Percentiles rank a stretch among this genome's conserved stretches.
These are phyloP conservation scores for Magnaporthales sp. DNA, from an alignment of 2,329 filamentous ascomycete genomes.

Conservation along the genomic window DNA sequence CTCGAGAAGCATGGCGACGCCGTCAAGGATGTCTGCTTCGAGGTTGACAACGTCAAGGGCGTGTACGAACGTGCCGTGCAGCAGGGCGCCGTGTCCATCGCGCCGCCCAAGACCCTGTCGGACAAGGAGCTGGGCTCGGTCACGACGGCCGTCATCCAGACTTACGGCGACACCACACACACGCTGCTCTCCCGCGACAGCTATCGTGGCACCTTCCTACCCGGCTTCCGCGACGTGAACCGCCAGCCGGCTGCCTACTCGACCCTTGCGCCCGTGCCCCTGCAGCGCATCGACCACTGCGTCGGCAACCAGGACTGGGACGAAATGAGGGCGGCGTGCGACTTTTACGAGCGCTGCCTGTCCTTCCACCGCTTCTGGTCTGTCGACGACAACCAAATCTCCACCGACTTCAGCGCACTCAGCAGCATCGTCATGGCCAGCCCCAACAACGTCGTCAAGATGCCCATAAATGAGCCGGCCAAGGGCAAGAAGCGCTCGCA, in stretches of 20 bases:
- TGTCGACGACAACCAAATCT: slow-evolving; percentile 88
- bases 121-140: slow-evolving; percentile 60
- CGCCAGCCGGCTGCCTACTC: slow-evolving; percentile 22
- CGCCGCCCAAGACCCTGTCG: slow-evolving; percentile 42
- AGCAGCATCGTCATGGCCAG: slow-evolving; percentile 87
- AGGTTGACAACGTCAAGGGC: slow-evolving; percentile 79
- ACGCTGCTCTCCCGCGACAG: slow-evolving; percentile 68
- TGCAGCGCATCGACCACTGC: slow-evolving; percentile 85
- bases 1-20: slow-evolving; percentile 84
- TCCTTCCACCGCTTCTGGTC: slow-evolving; percentile 97
- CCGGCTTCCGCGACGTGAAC: slow-evolving; percentile 60
- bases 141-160: slow-evolving; percentile 70
- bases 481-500: slow-evolving; percentile 83
- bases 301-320: slow-evolving; percentile 96
- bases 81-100: slow-evolving; percentile 49
- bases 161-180: slow-evolving; percentile 93
- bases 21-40: slow-evolving; percentile 91
- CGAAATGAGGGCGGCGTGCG: slow-evolving; percentile 63
- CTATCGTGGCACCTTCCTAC: slow-evolving; percentile 74
- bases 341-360: slow-evolving; percentile 77
- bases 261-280: slow-evolving; percentile 51
- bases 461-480: slow-evolving; percentile 97
- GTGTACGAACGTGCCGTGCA: slow-evolving; percentile 69
- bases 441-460: slow-evolving; percentile 80
- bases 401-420: slow-evolving; percentile 83